phyloP scores from a whole-genome alignment of 2,329 filamentous ascomycete genomes.

The Parastagonospora avenae region DNA sequence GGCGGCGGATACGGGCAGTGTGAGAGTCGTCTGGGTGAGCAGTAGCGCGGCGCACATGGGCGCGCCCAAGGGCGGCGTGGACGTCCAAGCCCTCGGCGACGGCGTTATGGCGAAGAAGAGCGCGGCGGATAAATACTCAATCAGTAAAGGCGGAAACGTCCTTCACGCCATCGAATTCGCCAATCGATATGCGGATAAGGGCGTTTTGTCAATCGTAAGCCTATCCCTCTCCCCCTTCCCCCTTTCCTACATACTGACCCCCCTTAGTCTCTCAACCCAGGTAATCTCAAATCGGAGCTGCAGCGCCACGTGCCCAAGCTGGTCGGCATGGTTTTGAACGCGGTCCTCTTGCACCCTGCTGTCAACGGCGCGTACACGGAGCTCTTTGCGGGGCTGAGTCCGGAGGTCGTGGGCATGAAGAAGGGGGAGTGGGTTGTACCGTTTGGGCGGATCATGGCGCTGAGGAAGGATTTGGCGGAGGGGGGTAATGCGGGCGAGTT shows the following conservation, averaged over 20 bases:
- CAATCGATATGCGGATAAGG: conserved; percentile 15
- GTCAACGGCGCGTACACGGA: conserved; percentile 33
- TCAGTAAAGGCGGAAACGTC: conserved; percentile 35
- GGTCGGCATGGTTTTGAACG: not conserved
- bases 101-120: not conserved
- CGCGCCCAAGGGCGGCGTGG: conserved; percentile 19
- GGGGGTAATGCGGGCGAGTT: conserved; percentile 48
- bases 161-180: conserved; percentile 30
- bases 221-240: not conserved
- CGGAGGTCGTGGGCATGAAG: conserved; percentile 15
- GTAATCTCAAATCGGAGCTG: conserved; percentile 36
- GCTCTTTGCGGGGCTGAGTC: conserved; percentile 28
- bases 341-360: conserved; percentile 11
- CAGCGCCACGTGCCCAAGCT: conserved; percentile 37
- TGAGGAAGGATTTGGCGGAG: conserved; percentile 30
- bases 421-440: conserved; percentile 52
- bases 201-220: conserved; percentile 28
- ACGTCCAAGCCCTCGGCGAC: conserved; percentile 7
- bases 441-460: conserved; percentile 48
- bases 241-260: not conserved
- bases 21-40: conserved; percentile 46
- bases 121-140: conserved; percentile 20
- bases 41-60: conserved; percentile 11
- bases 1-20: conserved; percentile 21
- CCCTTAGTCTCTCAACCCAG: conserved; percentile 44